Evolutionary conservation across 208 protist species (phyloP).

Genomic region (Trypanosoma platydactyli): DNA sequence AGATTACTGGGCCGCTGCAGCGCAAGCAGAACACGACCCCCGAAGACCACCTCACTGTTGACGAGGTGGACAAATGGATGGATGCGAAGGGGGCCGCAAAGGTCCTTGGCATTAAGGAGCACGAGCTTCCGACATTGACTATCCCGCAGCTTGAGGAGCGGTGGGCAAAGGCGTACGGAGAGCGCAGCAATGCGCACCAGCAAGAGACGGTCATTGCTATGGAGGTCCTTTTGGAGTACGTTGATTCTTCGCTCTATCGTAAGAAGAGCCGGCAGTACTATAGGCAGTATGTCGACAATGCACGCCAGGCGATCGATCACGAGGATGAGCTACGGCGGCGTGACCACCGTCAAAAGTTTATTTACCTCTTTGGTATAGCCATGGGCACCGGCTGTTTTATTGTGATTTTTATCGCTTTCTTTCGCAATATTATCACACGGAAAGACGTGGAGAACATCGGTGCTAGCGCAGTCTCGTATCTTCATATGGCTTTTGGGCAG

Average conservation of each 20-base stretch:
- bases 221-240: conserved; percentile 85
- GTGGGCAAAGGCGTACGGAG: conserved; percentile 60
- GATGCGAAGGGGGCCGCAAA: conserved; percentile 73
- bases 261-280: conserved; percentile 89
- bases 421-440: conserved; percentile 47
- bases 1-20: conserved; percentile 49
- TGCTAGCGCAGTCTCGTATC: conserved; percentile 51
- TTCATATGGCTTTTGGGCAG: conserved; percentile 76
- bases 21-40: conserved; percentile 57
- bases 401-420: conserved; percentile 63
- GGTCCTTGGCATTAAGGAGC: conserved; percentile 77
- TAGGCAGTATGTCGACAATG: conserved; percentile 68
- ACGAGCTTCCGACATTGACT: conserved; percentile 61
- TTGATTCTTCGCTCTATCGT: conserved; percentile 63
- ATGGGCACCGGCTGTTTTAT: conserved; percentile 45
- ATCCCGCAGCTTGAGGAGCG: conserved; percentile 45
- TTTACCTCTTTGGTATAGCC: conserved; percentile 48
- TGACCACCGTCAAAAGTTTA: conserved; percentile 41
- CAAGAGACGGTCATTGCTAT: conserved; percentile 79
- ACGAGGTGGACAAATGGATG: conserved; percentile 84
- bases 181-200: conserved; percentile 57
- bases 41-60: conserved; percentile 71
- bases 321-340: conserved; percentile 39
- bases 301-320: conserved; percentile 55
- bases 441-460: conserved; percentile 68